phyloP scores from a whole-genome alignment of 257 asterid species.

The Striga asiatica region DNA sequence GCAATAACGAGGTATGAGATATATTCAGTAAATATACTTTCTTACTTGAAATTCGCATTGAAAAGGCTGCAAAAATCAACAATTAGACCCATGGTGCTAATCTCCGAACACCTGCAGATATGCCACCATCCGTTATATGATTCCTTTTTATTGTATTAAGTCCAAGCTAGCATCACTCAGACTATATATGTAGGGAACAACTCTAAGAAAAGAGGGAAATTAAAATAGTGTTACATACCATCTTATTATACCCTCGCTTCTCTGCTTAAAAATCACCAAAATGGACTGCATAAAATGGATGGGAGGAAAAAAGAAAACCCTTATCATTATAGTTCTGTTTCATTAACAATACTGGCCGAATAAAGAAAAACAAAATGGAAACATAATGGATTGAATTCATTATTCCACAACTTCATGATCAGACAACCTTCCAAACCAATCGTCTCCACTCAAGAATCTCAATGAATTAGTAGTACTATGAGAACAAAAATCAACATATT shows the following conservation, averaged over 20 bases:
- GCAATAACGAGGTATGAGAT: background rate
- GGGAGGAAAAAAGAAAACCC: background rate
- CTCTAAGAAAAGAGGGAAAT: background rate
- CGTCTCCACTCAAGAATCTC: background rate
- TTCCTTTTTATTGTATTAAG: no score
- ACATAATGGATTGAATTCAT: background rate
- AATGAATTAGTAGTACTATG: background rate
- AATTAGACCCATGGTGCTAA: slow-evolving; percentile 43
- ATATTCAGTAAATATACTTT: background rate
- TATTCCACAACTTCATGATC: background rate
- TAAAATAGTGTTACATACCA: slow-evolving; percentile 20
- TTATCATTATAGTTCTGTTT: no score
- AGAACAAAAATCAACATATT: no score
- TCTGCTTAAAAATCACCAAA: slow-evolving; percentile 69
- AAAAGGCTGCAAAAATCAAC: slow-evolving; percentile 32
- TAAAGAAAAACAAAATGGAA: background rate
- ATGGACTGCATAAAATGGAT: slow-evolving; percentile 35
- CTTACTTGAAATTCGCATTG: slow-evolving; percentile 41
- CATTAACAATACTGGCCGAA: background rate
- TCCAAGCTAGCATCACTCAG: no score
- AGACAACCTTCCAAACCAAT: background rate
- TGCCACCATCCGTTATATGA: background rate
- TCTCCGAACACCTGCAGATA: slow-evolving; percentile 61
- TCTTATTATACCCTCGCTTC: slow-evolving; percentile 67
- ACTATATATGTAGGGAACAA: background rate